Evolutionary conservation across 1,284 basidiomycete genomes (phyloP).

Genomic region (Quambalaria eucalypti): DNA sequence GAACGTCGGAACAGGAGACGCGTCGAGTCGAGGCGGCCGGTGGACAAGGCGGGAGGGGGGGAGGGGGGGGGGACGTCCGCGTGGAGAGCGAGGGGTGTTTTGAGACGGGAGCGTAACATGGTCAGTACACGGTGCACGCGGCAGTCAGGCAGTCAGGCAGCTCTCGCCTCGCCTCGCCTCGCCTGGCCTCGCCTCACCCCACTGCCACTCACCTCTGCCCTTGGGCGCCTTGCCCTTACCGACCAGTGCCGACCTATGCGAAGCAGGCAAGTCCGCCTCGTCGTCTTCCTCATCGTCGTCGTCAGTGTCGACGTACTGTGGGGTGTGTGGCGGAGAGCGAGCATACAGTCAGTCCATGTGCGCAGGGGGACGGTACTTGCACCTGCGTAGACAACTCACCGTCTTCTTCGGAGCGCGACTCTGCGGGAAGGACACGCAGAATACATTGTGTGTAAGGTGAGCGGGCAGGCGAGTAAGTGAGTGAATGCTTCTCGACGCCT

Average conservation of each 20-base stretch:
- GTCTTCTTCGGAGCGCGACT: conserved; percentile 52
- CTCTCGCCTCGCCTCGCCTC: conserved; percentile 8
- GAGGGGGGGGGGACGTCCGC: conserved; percentile 10
- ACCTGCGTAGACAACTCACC: conserved; percentile 10
- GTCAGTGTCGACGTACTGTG: conserved; percentile 6
- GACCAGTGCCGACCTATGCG: conserved; percentile 14
- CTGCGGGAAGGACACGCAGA: conserved; percentile 9
- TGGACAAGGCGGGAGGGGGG: conserved; percentile 19
- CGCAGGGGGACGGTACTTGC: conserved; percentile 1
- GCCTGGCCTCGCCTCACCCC: conserved; percentile 11
- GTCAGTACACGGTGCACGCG: not conserved
- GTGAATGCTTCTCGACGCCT: conserved; percentile 14
- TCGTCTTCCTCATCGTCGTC: conserved; percentile 15
- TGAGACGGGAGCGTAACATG: not conserved
- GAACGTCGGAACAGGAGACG: no score
- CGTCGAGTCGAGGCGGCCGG: no score
- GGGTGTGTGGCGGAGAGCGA: not conserved
- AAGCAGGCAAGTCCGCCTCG: conserved; percentile 13
- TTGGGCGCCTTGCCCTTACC: no score
- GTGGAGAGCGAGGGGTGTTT: no score
- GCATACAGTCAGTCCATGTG: not conserved
- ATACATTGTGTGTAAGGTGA: not conserved
- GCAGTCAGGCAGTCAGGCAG: not conserved
- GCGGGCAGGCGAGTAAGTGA: conserved; percentile 3
- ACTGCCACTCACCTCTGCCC: conserved; percentile 15